Conservation (phyloP, 31 red algal genomes). For the Odonthalia washingtoniensis region DNA sequence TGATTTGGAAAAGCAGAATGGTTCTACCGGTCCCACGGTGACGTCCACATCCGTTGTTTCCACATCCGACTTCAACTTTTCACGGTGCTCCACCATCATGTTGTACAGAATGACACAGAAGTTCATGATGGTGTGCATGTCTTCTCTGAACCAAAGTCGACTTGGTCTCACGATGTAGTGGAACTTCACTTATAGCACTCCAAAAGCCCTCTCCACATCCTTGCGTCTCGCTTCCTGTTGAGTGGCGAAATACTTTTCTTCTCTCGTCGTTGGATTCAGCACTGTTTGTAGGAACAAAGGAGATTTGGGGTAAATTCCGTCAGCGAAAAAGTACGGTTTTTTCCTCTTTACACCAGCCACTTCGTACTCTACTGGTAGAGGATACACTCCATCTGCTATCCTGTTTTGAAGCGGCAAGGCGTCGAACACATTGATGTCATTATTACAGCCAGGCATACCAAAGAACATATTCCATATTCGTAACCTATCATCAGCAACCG, state of each 20-base stretch:
- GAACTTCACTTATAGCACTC: slow-evolving; percentile 42
- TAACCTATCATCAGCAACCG: slow-evolving; percentile 32
- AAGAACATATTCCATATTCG: slow-evolving; percentile 56
- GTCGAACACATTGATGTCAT: slow-evolving; percentile 50
- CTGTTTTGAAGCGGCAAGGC: slow-evolving; percentile 26
- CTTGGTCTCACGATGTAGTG: neutral
- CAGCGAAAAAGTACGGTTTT: slow-evolving; percentile 41
- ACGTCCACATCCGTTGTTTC: too few relatives aligned
- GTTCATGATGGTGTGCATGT: slow-evolving; percentile 21
- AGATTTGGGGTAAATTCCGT: slow-evolving; percentile 53
- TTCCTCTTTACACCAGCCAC: slow-evolving; percentile 9
- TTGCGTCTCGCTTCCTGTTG: slow-evolving; percentile 36
- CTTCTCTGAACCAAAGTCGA: slow-evolving; percentile 27
- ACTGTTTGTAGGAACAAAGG: slow-evolving; percentile 33
- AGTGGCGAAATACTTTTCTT: slow-evolving; percentile 12
- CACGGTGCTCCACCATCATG: slow-evolving; percentile 56
- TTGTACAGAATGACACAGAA: slow-evolving; percentile 41
- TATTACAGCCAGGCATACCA: slow-evolving; percentile 17
- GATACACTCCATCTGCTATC: slow-evolving; percentile 31
- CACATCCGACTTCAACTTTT: too few relatives aligned
- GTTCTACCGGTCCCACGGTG: too few relatives aligned
- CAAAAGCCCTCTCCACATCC: slow-evolving; percentile 34
- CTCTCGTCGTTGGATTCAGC: neutral
- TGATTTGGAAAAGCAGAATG: too few relatives aligned
- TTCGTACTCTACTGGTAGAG: slow-evolving; percentile 19